Evolutionary conservation across 129 eudicot genomes (phyloP), one percentile per base, ranked within the genome.

Genomic region (Pseudognaphalium luteoalbum): DNA sequence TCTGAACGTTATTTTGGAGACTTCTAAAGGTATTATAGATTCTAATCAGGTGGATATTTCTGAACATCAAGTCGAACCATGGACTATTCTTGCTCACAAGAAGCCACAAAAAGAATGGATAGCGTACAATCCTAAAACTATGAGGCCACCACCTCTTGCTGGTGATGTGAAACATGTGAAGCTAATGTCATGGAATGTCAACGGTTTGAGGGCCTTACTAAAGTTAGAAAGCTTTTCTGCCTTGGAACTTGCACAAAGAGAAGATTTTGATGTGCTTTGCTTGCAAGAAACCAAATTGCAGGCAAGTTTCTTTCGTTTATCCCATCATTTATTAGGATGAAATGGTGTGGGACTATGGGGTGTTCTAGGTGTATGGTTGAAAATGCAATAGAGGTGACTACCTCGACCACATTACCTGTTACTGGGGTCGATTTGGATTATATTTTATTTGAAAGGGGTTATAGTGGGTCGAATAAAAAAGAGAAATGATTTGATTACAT

Each of bases 251-350:
- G 97, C 98, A 54, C 81, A 84, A 73, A 87, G 99, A 84, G 99
- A 95, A 83, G 85, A 87, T 80, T 95, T 95, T 78, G 99, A 95
- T 77, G 86, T 95, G 6, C 81, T 95, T 73, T 95, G 99, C 87
- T 85, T 95, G 85, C 99, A 95, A 70, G 99, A 95, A 88, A 95
- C 99, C 16, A 95, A 95, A 83, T 69, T 95, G 44, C 99, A 95
- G 96, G 99, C 79, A 77, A 63, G 84, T 72, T 30, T 72, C 52
- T 52, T 8, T 10, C 58, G 44, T 21, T 39, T n/a, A 59, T 56
- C 17, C 70, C 6, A 17, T 74, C 6, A 67, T 66, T 33, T 32
- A 16, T 16, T 33, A 32, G n/a, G 17, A 29, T 66, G 58, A 22
- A 21, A 44, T 59, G 39, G 15, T 6, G 4, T 28, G 29, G 4